phyloP scores from a whole-genome alignment of 305 asterid species.

The Lippia alba region DNA sequence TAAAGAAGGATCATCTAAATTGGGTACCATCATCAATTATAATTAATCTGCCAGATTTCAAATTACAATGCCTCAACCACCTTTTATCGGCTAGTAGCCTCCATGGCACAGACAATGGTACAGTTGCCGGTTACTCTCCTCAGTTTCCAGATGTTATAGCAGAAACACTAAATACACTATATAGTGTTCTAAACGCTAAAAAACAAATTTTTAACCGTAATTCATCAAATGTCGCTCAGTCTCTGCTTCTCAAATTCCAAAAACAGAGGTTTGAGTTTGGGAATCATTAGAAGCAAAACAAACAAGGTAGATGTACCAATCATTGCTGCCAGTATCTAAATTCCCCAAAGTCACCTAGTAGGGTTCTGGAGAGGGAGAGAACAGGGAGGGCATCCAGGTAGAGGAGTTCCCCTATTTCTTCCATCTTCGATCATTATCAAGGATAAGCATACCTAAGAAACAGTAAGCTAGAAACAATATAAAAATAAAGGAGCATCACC shows the following conservation, averaged over 20 bases:
- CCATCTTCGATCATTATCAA: slow-evolving; percentile 4
- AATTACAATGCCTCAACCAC: slow-evolving; percentile 1
- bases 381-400: slow-evolving; percentile 23
- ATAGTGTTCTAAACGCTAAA: slow-evolving; percentile 7
- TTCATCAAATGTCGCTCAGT: slow-evolving; percentile 8
- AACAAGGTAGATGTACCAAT: slow-evolving; percentile 12
- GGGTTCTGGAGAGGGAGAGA: background rate
- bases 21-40: background rate
- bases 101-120: slow-evolving; percentile 9
- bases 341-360: background rate
- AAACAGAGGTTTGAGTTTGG: background rate
- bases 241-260: slow-evolving; percentile 4
- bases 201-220: slow-evolving; percentile 5
- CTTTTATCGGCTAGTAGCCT: slow-evolving; percentile 7
- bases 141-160: slow-evolving; percentile 19
- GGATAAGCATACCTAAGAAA: slow-evolving; percentile 20
- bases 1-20: background rate
- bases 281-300: slow-evolving; percentile 21
- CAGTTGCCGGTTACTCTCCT: slow-evolving; percentile 27
- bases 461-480: slow-evolving; percentile 6
- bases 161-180: background rate
- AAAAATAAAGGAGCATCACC: slow-evolving; percentile 54
- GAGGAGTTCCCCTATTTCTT: slow-evolving; percentile 18
- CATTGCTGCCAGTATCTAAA: slow-evolving; percentile 18
- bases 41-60: background rate